These are phyloP conservation scores for Didymella pomorum DNA, from an alignment of 2,329 filamentous ascomycete species.

Conservation along the genomic window DNA sequence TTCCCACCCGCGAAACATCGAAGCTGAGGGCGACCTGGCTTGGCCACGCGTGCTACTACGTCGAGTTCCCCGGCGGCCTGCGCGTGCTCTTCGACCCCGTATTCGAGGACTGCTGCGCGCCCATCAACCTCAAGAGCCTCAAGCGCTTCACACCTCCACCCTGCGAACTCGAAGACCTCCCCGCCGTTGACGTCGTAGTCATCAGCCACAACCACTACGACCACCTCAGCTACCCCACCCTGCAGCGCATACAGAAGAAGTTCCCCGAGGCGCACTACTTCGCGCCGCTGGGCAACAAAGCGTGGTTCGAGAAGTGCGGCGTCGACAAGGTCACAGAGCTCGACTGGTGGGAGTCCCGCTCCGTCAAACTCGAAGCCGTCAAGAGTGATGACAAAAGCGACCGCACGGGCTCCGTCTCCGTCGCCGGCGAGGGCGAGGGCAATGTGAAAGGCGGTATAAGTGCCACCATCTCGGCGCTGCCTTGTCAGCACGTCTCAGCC, in stretches of 20 bases:
- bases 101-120: conserved; percentile 86
- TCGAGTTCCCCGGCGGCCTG: conserved; percentile 86
- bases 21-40: conserved; percentile 89
- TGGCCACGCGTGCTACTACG: conserved; percentile 91
- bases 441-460: conserved; percentile 59
- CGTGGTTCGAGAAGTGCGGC: conserved; percentile 78
- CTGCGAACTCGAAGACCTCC: conserved; percentile 80
- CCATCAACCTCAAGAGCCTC: conserved; percentile 73
- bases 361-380: conserved; percentile 67
- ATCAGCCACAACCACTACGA: conserved; percentile 96
- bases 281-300: conserved; percentile 80
- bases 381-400: neutral
- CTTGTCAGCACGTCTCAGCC: conserved; percentile 82
- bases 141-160: conserved; percentile 81
- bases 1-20: conserved; percentile 64
- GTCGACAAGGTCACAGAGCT: conserved; percentile 83
- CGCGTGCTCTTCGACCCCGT: conserved; percentile 94
- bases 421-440: conserved; percentile 11
- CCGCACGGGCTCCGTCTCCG: conserved; percentile 22
- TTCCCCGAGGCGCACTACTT: conserved; percentile 88
- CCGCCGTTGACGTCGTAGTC: conserved; percentile 74
- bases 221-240: conserved; percentile 80
- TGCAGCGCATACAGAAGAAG: conserved; percentile 72
- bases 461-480: conserved; percentile 78
- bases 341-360: conserved; percentile 92